Conservation (phyloP, 495 filamentous ascomycete genomes). For the Talaromyces borbonicus region DNA sequence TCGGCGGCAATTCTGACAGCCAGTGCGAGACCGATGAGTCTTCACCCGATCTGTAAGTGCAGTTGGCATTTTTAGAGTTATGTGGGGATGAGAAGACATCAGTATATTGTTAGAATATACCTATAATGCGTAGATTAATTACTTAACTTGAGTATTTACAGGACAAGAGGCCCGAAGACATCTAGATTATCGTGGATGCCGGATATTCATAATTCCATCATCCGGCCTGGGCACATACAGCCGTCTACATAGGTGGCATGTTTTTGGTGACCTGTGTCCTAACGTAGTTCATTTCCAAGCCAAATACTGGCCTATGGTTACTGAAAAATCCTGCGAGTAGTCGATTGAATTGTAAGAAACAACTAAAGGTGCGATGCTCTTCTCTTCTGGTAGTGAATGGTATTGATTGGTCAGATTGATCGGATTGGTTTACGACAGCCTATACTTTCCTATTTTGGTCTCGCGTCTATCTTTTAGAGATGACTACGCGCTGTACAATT, state of each 20-base stretch:
- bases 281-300: too few relatives aligned
- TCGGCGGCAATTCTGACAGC: slow-evolving; percentile 2
- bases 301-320: too few relatives aligned
- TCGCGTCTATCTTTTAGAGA: too few relatives aligned
- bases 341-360: neutral
- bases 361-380: neutral
- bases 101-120: too few relatives aligned
- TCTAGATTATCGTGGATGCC: too few relatives aligned
- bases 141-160: too few relatives aligned
- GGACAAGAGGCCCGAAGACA: too few relatives aligned
- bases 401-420: neutral
- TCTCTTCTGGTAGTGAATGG: neutral
- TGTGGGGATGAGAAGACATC: neutral
- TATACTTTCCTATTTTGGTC: neutral
- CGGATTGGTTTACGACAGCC: too few relatives aligned
- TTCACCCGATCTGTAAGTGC: neutral
- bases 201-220: too few relatives aligned
- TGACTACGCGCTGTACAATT: too few relatives aligned
- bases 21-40: neutral
- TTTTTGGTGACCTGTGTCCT: too few relatives aligned
- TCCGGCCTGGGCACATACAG: neutral
- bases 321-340: neutral
- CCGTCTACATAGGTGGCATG: neutral
- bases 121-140: too few relatives aligned
- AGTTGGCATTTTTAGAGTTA: neutral